Percentiles rank a stretch among this genome's conserved stretches.
phyloP scores from a whole-genome alignment of 1,284 basidiomycete species.

The Polyporus tsugae region DNA sequence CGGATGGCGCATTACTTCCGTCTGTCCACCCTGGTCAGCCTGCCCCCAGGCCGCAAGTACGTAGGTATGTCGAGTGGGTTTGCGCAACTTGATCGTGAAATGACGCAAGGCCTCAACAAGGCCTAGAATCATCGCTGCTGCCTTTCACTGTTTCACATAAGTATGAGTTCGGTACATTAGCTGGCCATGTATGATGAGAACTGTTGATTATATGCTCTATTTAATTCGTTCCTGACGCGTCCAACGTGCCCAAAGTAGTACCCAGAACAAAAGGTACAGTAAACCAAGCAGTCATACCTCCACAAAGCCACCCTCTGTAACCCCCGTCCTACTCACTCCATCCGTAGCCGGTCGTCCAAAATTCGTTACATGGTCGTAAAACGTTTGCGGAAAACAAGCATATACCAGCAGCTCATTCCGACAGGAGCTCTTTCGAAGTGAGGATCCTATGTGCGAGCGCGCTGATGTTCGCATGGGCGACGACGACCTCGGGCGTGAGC shows the following conservation, averaged over 20 bases:
- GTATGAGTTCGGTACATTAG: neutral
- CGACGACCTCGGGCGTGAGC: slow-evolving; percentile 87
- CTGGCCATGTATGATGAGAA: neutral
- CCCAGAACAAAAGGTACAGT: neutral
- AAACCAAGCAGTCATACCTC: neutral
- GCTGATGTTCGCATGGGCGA: slow-evolving; percentile 92
- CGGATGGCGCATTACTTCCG: neutral
- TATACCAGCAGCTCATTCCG: slow-evolving; percentile 25
- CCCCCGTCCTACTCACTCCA: neutral
- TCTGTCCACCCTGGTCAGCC: neutral
- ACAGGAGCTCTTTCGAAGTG: slow-evolving; percentile 77
- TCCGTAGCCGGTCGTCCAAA: neutral
- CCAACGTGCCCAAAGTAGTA: neutral
- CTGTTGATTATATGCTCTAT: neutral
- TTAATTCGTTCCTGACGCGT: neutral
- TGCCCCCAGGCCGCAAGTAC: neutral
- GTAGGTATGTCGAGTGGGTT: neutral
- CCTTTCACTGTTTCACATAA: neutral
- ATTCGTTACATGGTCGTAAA: neutral
- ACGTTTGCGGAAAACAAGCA: neutral
- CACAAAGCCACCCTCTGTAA: neutral
- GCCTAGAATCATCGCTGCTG: neutral
- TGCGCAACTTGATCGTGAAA: neutral
- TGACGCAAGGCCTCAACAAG: neutral
- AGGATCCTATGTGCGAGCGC: slow-evolving; percentile 86